These are phyloP conservation scores for Gossypium rotundifolium DNA, from an alignment of 345 rosid genomes.

Conservation along the genomic window DNA sequence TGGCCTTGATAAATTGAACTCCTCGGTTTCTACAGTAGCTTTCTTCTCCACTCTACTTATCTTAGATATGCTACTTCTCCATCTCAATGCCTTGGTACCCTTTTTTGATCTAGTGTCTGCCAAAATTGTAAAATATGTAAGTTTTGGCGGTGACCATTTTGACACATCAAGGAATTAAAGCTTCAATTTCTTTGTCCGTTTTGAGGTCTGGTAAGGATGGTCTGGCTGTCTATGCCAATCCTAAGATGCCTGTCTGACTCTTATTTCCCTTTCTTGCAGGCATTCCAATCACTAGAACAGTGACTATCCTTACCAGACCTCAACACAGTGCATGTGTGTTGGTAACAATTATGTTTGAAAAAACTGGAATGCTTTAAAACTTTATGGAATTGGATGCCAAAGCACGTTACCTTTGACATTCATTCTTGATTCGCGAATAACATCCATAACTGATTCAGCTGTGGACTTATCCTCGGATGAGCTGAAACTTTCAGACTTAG, in stretches of 20 bases:
- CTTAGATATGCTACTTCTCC: constrained; percentile 7
- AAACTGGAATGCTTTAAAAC: background rate
- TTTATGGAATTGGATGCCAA: background rate
- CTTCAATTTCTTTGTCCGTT: too few relatives aligned
- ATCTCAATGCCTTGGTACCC: background rate
- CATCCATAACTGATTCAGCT: constrained; percentile 30
- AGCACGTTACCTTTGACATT: constrained; percentile 24
- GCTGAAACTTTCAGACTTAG: background rate
- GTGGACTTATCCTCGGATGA: background rate
- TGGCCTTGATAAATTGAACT: constrained; percentile 28
- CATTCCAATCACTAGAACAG: too few relatives aligned
- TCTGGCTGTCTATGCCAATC: too few relatives aligned
- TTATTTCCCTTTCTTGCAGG: too few relatives aligned
- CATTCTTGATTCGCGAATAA: constrained; percentile 28
- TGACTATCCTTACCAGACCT: too few relatives aligned
- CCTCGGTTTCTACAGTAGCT: background rate
- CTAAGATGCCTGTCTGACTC: too few relatives aligned
- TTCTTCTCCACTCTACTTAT: constrained; percentile 4
- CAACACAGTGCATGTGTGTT: background rate
- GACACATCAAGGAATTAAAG: background rate
- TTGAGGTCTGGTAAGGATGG: too few relatives aligned
- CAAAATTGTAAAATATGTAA: background rate
- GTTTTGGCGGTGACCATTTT: background rate
- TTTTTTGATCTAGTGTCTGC: constrained; percentile 6
- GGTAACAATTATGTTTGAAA: background rate